Evolutionary conservation across 257 asterid genomes (phyloP), one percentile per base, ranked within the genome.

Genomic region (Striga asiatica): DNA sequence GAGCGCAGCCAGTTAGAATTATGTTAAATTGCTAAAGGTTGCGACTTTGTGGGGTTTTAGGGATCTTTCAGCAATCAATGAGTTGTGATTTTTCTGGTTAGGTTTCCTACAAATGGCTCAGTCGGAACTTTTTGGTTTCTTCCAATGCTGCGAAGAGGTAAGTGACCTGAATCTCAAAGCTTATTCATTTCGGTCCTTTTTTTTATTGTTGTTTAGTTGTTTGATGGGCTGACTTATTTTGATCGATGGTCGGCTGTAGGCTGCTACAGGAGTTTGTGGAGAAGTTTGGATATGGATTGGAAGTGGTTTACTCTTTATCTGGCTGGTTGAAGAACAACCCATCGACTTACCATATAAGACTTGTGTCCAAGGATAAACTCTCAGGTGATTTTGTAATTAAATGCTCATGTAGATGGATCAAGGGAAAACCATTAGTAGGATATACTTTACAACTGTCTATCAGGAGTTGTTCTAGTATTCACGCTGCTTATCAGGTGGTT

Each of bases 51-150:
- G 28, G 34, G 11, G 24, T 58, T 37, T 17, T 17, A 13, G 25
- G 58, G 50, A 5, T 22, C 3, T 14, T n/a, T 46, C 5, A 31
- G 23, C 12, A 8, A 52, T 6, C 24, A 45, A 35, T 56, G 10
- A 17, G 8, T 58, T 53, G 7, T 8, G 5, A 3, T 20, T 14
- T n/a, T 43, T 50, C 37, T 24, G 11, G 32, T 67, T 71, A 92
- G 99, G 94, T 92, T 67, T 92, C 99, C 12, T 92, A 92, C 81
- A 92, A 92, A 76, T 92, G 99, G 99, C 77, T 92, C 25, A 92
- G 96, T 77, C 85, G 95, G 35, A 84, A 84, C 51, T 87, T 80
- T 72, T 70, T 69, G 78, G 82, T 92, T 43, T 81, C 97, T 31
- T 92, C 99, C 28, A 76, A 88, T 71, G 82, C 77, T 64, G 97